These are phyloP conservation scores for Termitomyces sp. DNA, from an alignment of 768 basidiomycete genomes.

Conservation along the genomic window DNA sequence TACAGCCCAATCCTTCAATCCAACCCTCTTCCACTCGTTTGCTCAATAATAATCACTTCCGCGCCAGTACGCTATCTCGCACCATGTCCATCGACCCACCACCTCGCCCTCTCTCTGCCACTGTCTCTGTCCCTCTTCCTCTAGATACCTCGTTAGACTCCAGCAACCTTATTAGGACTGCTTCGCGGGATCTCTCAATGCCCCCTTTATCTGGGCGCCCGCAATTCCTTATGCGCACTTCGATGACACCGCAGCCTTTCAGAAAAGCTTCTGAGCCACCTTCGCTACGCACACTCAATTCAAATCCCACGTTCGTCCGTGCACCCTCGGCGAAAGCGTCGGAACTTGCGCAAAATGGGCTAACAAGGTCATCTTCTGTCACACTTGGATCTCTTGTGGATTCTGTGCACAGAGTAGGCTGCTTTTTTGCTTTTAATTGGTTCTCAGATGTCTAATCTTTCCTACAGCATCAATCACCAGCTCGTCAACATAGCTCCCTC, in stretches of 20 bases:
- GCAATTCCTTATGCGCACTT: slow-evolving; percentile 59
- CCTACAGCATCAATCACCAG: slow-evolving; percentile 40
- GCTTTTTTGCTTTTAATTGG: not conserved
- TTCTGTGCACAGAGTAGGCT: slow-evolving; percentile 48
- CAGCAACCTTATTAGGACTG: slow-evolving; percentile 20
- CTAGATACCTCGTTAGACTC: slow-evolving; percentile 36
- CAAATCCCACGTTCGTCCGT: slow-evolving; percentile 67
- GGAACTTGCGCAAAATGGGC: slow-evolving; percentile 18
- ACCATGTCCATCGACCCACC: slow-evolving; percentile 77
- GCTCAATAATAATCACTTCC: slow-evolving; percentile 21
- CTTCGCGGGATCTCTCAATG: slow-evolving; percentile 37
- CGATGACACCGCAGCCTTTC: slow-evolving; percentile 60
- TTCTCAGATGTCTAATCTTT: slow-evolving; percentile 3
- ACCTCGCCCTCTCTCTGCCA: slow-evolving; percentile 26
- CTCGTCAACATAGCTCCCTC: slow-evolving; percentile 47
- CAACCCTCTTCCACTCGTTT: slow-evolving; percentile 18
- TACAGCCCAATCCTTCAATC: slow-evolving; percentile 23
- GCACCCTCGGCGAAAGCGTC: slow-evolving; percentile 36
- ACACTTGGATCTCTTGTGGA: slow-evolving; percentile 59
- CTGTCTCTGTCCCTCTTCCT: slow-evolving; percentile 34
- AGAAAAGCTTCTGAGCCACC: slow-evolving; percentile 67
- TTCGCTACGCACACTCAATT: slow-evolving; percentile 50
- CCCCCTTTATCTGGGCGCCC: slow-evolving; percentile 40
- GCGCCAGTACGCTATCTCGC: slow-evolving; percentile 34
- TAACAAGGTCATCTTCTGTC: slow-evolving; percentile 25